Conservation (phyloP, 352 stramenopile genomes). For the Albugo candida region DNA sequence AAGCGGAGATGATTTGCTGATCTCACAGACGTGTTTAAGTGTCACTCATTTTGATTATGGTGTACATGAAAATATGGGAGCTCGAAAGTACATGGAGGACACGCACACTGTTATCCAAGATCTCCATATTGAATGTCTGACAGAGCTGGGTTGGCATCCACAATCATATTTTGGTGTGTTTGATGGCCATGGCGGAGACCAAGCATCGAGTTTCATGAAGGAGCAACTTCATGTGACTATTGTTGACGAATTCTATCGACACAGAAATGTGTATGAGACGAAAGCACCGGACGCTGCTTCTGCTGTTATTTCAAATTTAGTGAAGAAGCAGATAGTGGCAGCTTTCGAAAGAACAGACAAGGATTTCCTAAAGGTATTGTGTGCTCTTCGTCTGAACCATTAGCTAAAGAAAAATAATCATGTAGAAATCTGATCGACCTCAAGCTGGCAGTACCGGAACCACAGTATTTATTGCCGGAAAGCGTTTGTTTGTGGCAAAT, state of each 20-base stretch:
- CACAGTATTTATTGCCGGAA: constrained; percentile 85
- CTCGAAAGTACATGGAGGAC: constrained; percentile 92
- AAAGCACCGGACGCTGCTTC: no score
- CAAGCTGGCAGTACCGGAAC: constrained; percentile 81
- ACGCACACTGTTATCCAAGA: constrained; percentile 88
- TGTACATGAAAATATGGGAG: constrained; percentile 85
- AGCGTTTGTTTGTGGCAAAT: constrained; percentile 88
- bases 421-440: no score
- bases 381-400: no score
- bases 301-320: no score
- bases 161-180: constrained; percentile 93
- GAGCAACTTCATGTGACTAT: constrained; percentile 54
- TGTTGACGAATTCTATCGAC: constrained; percentile 20
- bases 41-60: constrained; percentile 95
- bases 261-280: no score
- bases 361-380: no score
- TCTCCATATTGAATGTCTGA: constrained; percentile 39
- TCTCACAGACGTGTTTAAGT: constrained; percentile 91
- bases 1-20: constrained; percentile 90
- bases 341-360: no score
- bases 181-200: constrained; percentile 89
- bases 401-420: no score
- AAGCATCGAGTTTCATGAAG: constrained; percentile 82
- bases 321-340: no score
- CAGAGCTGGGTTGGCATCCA: constrained; percentile 33